A percentile compares a stretch with the other conserved stretches of the same genome.
These are phyloP conservation scores for Coprinopsis marcescibilis DNA, from an alignment of 768 basidiomycete species.

Conservation along the genomic window DNA sequence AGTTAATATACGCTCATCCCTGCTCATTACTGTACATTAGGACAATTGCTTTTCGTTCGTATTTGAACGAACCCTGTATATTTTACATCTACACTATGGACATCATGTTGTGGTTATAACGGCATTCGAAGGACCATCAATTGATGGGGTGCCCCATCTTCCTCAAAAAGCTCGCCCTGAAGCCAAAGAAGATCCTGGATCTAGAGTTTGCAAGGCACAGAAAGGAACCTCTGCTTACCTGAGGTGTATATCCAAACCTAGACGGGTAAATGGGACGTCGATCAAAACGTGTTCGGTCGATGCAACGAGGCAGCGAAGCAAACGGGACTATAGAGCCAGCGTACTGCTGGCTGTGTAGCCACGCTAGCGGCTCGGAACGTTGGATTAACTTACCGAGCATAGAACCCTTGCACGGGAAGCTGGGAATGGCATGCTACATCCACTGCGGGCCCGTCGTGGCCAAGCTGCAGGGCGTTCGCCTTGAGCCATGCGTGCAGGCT, in stretches of 20 bases:
- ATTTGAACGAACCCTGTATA: constrained; percentile 1
- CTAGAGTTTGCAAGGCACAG: constrained; percentile 15
- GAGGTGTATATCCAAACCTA: constrained; percentile 64
- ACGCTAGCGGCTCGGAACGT: constrained; percentile 2
- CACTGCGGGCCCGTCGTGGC: constrained; percentile 10
- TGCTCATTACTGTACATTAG: constrained; percentile 6
- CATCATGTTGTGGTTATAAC: constrained; percentile 15
- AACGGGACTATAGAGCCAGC: neutral
- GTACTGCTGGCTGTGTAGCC: neutral
- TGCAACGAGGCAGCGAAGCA: constrained; percentile 4
- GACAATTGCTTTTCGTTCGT: neutral
- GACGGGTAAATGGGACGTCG: constrained; percentile 18
- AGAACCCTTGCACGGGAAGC: constrained; percentile 65
- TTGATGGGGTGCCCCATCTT: constrained; percentile 83
- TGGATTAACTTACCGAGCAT: constrained; percentile 61
- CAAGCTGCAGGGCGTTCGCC: constrained; percentile 31
- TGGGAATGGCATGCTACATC: constrained; percentile 66
- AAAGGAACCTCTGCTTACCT: constrained; percentile 41
- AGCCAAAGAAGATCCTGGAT: constrained; percentile 20
- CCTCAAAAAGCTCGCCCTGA: constrained; percentile 71
- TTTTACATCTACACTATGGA: neutral
- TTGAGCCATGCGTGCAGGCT: constrained; percentile 56
- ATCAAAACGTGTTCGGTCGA: constrained; percentile 14
- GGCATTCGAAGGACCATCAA: constrained; percentile 64
- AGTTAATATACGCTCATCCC: constrained; percentile 6